Base-by-base conservation (phyloP, 495 filamentous ascomycete genomes). In the Annulohypoxylon moriforme region DNA sequence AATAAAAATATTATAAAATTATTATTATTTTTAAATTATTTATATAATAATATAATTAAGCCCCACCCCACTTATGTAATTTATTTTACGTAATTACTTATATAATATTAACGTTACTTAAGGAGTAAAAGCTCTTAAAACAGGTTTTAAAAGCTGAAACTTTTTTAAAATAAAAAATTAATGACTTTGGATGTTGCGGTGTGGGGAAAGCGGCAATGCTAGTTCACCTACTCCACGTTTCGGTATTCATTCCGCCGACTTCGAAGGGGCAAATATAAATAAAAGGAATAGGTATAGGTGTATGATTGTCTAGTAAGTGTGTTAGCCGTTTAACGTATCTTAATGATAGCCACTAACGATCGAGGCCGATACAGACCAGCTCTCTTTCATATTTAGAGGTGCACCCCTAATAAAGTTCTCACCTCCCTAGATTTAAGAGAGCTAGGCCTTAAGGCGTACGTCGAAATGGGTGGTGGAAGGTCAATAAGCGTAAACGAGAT, bases 401-500 rank as follows among this genome's bases (percentile, higher is more conserved):
- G 20, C 6, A 18, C 20, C 8, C 5, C 9, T n/a, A n/a, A 53
- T 53, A 53, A 31, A 53, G 3, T 5, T 13, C 14, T 31, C 11
- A 11, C 18, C 20, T n/a, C 4, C 22, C 18, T 49, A 44, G 13
- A 0, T 10, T 4, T 14, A 49, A 5, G 9, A 49, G 2, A 49
- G 46, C 16, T 25, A 24, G 9, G 16, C 20, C 16, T 47, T 10
- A 53, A 11, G 4, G 7, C 8, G 29, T 6, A 25, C 9, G 1
- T 24, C 8, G 38, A 64, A 29, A 73, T 73, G 70, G 31, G 55
- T 4, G 18, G 16, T 16, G 60, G 24, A 20, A 44, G 29, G 42
- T 31, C 47, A 3, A 22, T 81, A 40, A 77, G 70, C 16, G 49
- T 67, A 38, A 53, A 61, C 16, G 77, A 83, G 53, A 70, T 94